Conservation (phyloP, 257 asterid genomes). For the Fraxinus pennsylvanica region DNA sequence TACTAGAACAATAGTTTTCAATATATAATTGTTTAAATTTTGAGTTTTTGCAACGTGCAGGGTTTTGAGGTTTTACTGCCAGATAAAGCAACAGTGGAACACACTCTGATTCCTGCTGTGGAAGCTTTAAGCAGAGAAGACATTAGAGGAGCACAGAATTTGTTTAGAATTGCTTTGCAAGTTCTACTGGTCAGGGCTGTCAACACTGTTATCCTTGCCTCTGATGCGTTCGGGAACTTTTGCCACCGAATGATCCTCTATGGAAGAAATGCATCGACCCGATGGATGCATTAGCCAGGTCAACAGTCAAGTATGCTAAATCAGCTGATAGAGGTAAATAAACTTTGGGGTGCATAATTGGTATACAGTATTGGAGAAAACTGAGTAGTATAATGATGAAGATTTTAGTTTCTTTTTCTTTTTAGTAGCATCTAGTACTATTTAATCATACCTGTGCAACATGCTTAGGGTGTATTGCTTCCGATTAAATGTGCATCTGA, state of each 20-base stretch:
- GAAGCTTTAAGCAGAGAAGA: constrained; percentile 46
- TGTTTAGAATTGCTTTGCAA: constrained; percentile 42
- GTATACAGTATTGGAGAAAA: constrained; percentile 2
- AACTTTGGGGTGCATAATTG: neutral
- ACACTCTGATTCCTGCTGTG: constrained; percentile 36
- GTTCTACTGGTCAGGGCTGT: constrained; percentile 47
- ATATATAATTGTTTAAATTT: neutral
- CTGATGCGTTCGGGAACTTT: constrained; percentile 37
- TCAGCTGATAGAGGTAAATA: constrained; percentile 23
- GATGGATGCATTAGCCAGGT: constrained; percentile 45
- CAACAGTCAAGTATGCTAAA: constrained; percentile 32
- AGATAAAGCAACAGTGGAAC: constrained; percentile 50
- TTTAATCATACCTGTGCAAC: neutral
- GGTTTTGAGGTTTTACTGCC: constrained; percentile 47
- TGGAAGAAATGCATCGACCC: constrained; percentile 47
- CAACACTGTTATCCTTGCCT: constrained; percentile 42
- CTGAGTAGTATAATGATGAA: neutral
- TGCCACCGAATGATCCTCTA: constrained; percentile 48
- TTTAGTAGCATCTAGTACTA: neutral
- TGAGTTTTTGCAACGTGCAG: constrained; percentile 23
- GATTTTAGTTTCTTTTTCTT: neutral
- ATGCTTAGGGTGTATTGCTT: neutral
- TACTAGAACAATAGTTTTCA: neutral
- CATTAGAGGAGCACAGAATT: constrained; percentile 46
- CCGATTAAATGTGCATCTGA: neutral